Evolutionary conservation across 1,284 basidiomycete species (phyloP).

Genomic region (Meripilus lineatus): DNA sequence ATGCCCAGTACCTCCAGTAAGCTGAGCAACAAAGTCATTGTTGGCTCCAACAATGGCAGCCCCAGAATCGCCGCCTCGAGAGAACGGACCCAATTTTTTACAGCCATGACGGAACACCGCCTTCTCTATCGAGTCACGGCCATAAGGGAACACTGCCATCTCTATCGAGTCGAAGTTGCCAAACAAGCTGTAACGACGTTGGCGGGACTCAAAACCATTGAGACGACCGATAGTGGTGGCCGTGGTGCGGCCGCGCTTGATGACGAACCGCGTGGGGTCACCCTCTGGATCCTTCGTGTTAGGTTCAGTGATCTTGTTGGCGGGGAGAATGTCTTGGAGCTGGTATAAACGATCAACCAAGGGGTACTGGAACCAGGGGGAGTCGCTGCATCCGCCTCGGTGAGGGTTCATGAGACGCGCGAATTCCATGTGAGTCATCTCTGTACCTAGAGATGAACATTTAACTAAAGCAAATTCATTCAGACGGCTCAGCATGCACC

Average conservation of each 20-base stretch:
- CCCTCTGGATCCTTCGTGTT: constrained; percentile 15
- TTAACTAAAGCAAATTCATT: constrained; percentile 1
- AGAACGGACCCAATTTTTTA: constrained; percentile 25
- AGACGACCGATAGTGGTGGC: constrained; percentile 27
- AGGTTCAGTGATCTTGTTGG: neutral
- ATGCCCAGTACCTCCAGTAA: constrained; percentile 27
- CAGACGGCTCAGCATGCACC: constrained; percentile 23
- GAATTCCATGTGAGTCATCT: neutral
- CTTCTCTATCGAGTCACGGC: constrained; percentile 9
- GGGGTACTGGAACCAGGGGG: constrained; percentile 28
- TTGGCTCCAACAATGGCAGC: constrained; percentile 23
- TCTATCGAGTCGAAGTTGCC: constrained; percentile 13
- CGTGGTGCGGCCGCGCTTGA: constrained; percentile 27
- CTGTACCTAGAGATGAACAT: neutral
- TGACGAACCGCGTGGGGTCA: constrained; percentile 21
- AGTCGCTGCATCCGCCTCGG: too few species aligned
- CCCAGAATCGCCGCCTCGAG: constrained; percentile 32
- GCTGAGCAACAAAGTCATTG: constrained; percentile 23
- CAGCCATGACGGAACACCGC: constrained; percentile 20
- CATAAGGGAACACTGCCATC: constrained; percentile 19
- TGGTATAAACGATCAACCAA: constrained; percentile 12
- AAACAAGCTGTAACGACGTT: constrained; percentile 21
- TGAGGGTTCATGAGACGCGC: neutral
- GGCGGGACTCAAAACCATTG: constrained; percentile 23
- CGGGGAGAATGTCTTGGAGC: neutral